Base-by-base conservation (phyloP, 345 rosid species). In the Gynandropsis gynandra region DNA sequence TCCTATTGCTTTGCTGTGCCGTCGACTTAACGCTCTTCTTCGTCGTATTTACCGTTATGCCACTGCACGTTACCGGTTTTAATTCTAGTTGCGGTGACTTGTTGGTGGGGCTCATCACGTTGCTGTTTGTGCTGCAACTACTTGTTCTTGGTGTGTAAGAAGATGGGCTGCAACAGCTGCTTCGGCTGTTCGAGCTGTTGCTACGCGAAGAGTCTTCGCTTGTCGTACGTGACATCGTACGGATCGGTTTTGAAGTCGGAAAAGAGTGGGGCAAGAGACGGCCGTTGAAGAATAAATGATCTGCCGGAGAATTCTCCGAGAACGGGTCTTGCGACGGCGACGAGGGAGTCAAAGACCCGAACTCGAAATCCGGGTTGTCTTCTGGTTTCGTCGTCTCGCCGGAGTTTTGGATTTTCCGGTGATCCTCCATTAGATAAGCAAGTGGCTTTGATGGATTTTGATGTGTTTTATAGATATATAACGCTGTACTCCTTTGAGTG, bases 211-310 rank as follows among this genome's bases (percentile, higher is more conserved):
- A 84, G 67, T 64, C 63, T 16, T 74, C 54, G 65, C 94, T 82
- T 70, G 80, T 72, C 0, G 82, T 64, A 5, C 80, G 61, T 59
- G 85, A 81, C 0, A 73, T 58, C 7, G 54, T 53, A 0, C 77
- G 74, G 10, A 63, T 59, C 11, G 44, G 15, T 9, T 1, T 63
- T 19, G 42, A 68, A 34, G 44, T 42, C 0, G 95, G 97, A 47
- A 85, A 89, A 6, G 63, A 39, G 52, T 89, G 95, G 1, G 97
- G 95, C 61, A 89, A 33, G 44, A 85, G 72, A 51, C 78, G 80
- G 52, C 95, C 97, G 48, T 89, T 85, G 72, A 48, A 71, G 63
- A 89, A 89, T 24, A 89, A 79, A 43, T 75, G 89, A 59, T 89
- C 97, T 1, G 97, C 97, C 1, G 93, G 97, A 3, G 93, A 89